Evolutionary conservation across 176 grass and related monocot species (phyloP).

Genomic region (Oryza meyeriana): DNA sequence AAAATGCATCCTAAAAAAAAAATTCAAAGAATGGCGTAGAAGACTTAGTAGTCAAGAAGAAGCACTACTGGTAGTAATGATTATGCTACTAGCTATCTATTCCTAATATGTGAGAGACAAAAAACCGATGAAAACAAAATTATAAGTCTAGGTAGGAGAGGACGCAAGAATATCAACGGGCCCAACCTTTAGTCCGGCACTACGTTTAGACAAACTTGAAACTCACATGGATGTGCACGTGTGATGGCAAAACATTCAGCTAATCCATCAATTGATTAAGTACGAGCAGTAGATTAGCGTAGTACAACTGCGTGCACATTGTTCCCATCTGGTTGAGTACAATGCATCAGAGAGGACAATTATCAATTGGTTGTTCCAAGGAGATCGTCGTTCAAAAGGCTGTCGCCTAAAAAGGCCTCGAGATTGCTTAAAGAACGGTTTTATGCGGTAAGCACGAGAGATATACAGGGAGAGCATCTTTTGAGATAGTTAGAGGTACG

Average conservation of each 20-base stretch:
- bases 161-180: neutral
- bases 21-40: no score
- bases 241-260: slow-evolving; percentile 42
- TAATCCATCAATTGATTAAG: slow-evolving; percentile 11
- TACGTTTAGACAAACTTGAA: slow-evolving; percentile 4
- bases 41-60: neutral
- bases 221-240: slow-evolving; percentile 26
- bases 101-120: neutral
- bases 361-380: slow-evolving; percentile 14
- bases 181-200: neutral
- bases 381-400: slow-evolving; percentile 34
- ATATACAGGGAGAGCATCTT: slow-evolving; percentile 39
- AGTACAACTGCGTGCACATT: neutral
- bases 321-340: neutral
- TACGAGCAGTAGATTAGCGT: neutral
- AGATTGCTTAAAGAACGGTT: slow-evolving; percentile 45
- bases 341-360: slow-evolving; percentile 2
- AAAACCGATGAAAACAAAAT: neutral
- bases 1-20: no score
- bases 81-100: neutral
- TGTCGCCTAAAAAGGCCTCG: slow-evolving; percentile 43
- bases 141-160: neutral
- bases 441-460: slow-evolving; percentile 46
- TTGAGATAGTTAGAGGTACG: slow-evolving; percentile 33
- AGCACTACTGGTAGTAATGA: neutral